These are phyloP conservation scores for Diplosphaera chodatii DNA, from an alignment of 139 green algal genomes.

Conservation along the genomic window DNA sequence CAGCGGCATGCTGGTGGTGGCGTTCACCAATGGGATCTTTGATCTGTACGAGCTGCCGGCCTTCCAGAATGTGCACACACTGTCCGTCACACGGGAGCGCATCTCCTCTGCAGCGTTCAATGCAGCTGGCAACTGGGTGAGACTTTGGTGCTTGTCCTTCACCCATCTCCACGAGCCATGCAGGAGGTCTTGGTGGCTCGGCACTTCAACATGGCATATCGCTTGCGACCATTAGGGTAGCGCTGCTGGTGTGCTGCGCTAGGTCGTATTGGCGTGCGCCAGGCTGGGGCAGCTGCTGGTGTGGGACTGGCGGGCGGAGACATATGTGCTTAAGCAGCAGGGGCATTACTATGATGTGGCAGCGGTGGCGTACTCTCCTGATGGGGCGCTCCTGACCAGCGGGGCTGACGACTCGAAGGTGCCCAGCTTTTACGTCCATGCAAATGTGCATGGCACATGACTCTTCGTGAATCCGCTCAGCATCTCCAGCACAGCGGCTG, in stretches of 20 bases:
- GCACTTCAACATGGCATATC: not conserved
- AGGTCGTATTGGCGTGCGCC: constrained; percentile 65
- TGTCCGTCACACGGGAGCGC: constrained; percentile 38
- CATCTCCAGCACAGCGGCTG: too few species aligned
- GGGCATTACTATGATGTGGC: constrained; percentile 79
- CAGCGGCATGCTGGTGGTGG: constrained; percentile 60
- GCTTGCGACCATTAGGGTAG: not conserved
- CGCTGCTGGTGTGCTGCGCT: not conserved
- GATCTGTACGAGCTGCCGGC: constrained; percentile 81
- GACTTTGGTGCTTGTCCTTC: too few species aligned
- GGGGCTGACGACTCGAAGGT: constrained; percentile 82
- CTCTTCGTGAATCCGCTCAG: too few species aligned
- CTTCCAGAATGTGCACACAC: constrained; percentile 54
- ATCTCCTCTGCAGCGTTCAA: constrained; percentile 77
- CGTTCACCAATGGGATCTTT: constrained; percentile 82
- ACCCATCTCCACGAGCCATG: too few species aligned
- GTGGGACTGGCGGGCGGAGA: constrained; percentile 96
- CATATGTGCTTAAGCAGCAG: constrained; percentile 88
- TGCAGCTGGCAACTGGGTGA: constrained; percentile 71
- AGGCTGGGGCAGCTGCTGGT: constrained; percentile 94
- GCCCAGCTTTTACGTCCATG: not conserved
- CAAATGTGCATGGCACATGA: too few species aligned
- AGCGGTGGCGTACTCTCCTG: constrained; percentile 68
- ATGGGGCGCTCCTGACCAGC: constrained; percentile 77
- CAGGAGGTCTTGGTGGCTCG: too few species aligned